phyloP scores from a whole-genome alignment of 768 basidiomycete genomes.

The Tulasnella sp. region DNA sequence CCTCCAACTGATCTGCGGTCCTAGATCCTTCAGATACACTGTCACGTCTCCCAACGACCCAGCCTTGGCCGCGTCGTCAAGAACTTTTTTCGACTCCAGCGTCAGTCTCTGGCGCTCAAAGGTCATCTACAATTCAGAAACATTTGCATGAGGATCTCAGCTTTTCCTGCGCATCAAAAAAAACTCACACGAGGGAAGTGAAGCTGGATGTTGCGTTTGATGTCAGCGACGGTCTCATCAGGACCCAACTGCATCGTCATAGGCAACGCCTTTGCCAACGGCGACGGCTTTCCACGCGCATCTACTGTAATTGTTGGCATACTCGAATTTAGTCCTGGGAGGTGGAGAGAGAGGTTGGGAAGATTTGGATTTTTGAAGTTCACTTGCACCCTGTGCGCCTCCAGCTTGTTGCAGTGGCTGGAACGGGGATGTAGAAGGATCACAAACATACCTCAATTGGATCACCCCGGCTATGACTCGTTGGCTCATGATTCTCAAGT shows the following conservation, averaged over 20 bases:
- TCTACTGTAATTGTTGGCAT: conserved; percentile 10
- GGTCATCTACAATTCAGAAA: conserved; percentile 65
- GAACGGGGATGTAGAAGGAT: too few relatives aligned
- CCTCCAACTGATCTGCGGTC: conserved; percentile 79
- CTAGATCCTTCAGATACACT: conserved; percentile 78
- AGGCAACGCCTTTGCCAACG: conserved; percentile 11
- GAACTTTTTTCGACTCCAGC: conserved; percentile 46
- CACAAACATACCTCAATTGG: too few relatives aligned
- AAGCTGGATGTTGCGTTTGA: conserved; percentile 54
- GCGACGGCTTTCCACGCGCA: background rate
- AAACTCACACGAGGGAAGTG: conserved; percentile 42
- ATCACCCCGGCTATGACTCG: too few relatives aligned
- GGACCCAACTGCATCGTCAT: background rate
- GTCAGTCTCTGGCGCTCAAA: conserved; percentile 63
- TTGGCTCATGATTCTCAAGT: too few relatives aligned
- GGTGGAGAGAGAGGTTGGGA: too few relatives aligned
- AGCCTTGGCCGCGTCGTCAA: conserved; percentile 44
- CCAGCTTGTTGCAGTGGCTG: too few relatives aligned
- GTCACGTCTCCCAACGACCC: conserved; percentile 46
- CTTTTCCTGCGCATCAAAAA: too few relatives aligned
- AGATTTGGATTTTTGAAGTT: too few relatives aligned
- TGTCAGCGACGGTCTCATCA: conserved; percentile 50
- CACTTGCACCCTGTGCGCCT: too few relatives aligned
- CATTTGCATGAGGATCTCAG: too few relatives aligned
- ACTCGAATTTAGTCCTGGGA: conserved; percentile 21